Percentiles rank a stretch among this genome's conserved stretches.
These are phyloP conservation scores for Nymphaea colorata DNA, from an alignment of 164 flowering plant species.

Conservation along the genomic window DNA sequence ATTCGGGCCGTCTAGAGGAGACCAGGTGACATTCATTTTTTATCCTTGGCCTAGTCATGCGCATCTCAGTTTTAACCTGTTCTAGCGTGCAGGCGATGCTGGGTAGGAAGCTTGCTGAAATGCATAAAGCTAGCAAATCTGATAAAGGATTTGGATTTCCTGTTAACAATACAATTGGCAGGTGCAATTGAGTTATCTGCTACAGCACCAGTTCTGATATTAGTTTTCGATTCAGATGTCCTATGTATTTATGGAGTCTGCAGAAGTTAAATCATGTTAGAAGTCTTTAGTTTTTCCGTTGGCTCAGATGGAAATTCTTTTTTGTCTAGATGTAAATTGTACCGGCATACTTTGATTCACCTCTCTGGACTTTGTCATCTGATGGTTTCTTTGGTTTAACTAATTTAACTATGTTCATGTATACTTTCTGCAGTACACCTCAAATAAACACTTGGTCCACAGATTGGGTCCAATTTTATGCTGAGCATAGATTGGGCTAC, in stretches of 20 bases:
- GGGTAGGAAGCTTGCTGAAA: slow-evolving; percentile 89
- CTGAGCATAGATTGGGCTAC: slow-evolving; percentile 84
- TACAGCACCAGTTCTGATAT: background rate
- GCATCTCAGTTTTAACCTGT: slow-evolving; percentile 1
- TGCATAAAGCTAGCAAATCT: slow-evolving; percentile 87
- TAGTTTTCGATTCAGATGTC: too few species aligned
- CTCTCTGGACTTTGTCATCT: too few species aligned
- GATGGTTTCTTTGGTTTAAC: too few species aligned
- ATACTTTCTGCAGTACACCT: slow-evolving; percentile 51
- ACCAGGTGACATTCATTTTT: slow-evolving; percentile 48
- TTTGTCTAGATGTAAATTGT: too few species aligned
- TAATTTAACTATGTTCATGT: background rate
- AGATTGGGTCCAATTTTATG: slow-evolving; percentile 79
- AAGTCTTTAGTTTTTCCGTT: too few species aligned
- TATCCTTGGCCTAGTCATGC: background rate
- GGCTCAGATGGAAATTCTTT: too few species aligned
- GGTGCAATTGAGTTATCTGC: slow-evolving; percentile 25
- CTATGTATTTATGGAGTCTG: too few species aligned
- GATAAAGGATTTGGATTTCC: slow-evolving; percentile 82
- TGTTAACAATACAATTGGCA: slow-evolving; percentile 89
- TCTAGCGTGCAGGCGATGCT: slow-evolving; percentile 41
- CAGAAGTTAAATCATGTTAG: too few species aligned
- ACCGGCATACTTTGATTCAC: too few species aligned
- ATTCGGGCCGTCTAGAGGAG: slow-evolving; percentile 72
- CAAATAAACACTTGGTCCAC: slow-evolving; percentile 90